Base-by-base conservation (phyloP, 1,284 basidiomycete genomes). In the Ganoderma sinense region DNA sequence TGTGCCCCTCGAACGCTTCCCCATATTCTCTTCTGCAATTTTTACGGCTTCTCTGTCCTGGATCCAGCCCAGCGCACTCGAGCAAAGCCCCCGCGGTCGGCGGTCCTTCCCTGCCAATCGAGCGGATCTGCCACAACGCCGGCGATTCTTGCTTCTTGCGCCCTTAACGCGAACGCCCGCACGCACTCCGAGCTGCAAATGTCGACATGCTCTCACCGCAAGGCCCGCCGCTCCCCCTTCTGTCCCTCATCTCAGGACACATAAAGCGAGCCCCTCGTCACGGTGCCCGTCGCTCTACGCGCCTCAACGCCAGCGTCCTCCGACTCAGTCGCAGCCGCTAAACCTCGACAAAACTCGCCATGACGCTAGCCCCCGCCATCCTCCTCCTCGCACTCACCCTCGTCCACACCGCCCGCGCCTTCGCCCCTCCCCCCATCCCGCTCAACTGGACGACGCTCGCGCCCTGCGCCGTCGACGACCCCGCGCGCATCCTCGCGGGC, bases 391-490 rank as follows among this genome's bases (percentile, higher is more conserved):
- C 60, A 29, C 69, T 73, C 63, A 26, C 33, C 31, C 64, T 71
- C 48, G 56, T 48, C 4, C 67, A 39, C 26, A 16, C 59, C 65
- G 59, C 65, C 41, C 62, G 41, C 55, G 36, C 68, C 16, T 73
- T 70, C 62, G 58, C 20, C 14, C 23, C 69, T 7, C 62, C 66
- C 53, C 8, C 33, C 43, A 68, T 71, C 56, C 69, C 72, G 33
- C 72, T 69, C 68, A 68, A 66, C 62, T 77, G 76, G 76, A 56
- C 65, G 40, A 62, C 73, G 45, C 68, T 73, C 58, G 48, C 72
- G 33, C 55, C 74, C 26, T 77, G 76, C 67, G 75, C 74, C 2
- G 60, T 74, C 45, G 76, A 77, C 71, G 67, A 74, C 72, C 62
- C 74, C 55, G 64, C 68, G 29, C 75, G 76, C 45, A 70, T 77